Base-by-base conservation (phyloP, 2,329 filamentous ascomycete species). In the Beauveria rudraprayagi region DNA sequence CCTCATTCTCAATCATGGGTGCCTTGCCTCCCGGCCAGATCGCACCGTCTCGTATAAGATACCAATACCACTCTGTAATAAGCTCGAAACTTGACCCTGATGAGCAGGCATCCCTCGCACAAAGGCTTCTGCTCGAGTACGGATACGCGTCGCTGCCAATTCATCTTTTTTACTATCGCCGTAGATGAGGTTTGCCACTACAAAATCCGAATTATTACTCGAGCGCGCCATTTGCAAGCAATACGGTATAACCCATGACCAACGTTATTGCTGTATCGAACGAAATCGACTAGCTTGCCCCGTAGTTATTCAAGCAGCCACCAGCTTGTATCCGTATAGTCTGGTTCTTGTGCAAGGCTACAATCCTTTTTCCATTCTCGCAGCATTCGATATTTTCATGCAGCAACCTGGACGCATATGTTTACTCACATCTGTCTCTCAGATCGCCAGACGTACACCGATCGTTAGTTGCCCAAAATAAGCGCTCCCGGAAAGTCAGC, bases 31-130 rank as follows among this genome's bases (percentile, higher is more conserved):
- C 4, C 17, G 30, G 55, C 55, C 22, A 57, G 50, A 57, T 41
- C 44, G 34, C 30, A 50, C 43, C 46, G 44, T 30, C 46, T 57
- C 55, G 55, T 48, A 57, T 57, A 46, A 19, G 22, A 22, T 22
- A 24, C 44, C 11, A 14, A 24, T 28, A 48, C 10, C 22, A 24
- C 30, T 30, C 7, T 26, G 53, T 24, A 58, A 52, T 59, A 51
- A 59, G 46, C 56, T 44, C 56, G 56, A 59, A 44, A 52, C 56
- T 52, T 30, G 47, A 16, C 47, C 47, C 47, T 59, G 46, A 19
- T 50, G 19, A 19, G 10, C 19, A 2, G 17, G 30, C 10, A 34
- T 34, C 10, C 30, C 30, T 34, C 30, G 30, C n/a, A 41, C 53
- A 40, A 30, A n/a, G 44, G 34, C 5, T 40, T 19, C 44, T 40